Base-by-base conservation (phyloP, 495 filamentous ascomycete species). In the Lineolata rhizophorae region DNA sequence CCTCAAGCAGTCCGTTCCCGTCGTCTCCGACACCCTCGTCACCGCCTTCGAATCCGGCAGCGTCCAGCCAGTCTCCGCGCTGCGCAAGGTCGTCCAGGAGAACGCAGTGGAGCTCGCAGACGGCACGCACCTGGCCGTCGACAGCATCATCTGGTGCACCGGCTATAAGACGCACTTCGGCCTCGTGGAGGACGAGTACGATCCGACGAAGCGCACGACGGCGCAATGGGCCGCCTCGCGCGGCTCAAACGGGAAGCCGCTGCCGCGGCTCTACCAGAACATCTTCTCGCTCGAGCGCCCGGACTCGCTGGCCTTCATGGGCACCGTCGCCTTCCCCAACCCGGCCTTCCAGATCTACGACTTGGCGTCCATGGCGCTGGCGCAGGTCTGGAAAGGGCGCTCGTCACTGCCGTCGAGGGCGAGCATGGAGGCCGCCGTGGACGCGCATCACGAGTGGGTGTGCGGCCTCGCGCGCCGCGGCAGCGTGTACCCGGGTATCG, bases 81-180 rank as follows among this genome's bases (percentile, higher is more conserved):
- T 22, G n/a, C n/a, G n/a, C 26, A 30, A 36, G 21, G 18, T 17
- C n/a, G n/a, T 34, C 16, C 20, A 20, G 17, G 15, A 20, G 19
- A 33, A 30, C 2, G 21, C 32, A 0, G 9, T 40, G 5, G 33
- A 40, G 19, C 20, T 40, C 3, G 28, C 21, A 16, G 37, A 40
- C 28, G 37, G 37, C 2, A 24, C 33, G 10, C 37, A 34, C 21
- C 14, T 13, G 5, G 26, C 30, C 1, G 25, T 40, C 33, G 37
- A 40, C 26, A 20, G 27, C 21, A 18, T 40, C 37, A 29, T 40
- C 20, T 40, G 24, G 20, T 40, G 37, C 27, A 40, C 37, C 14
- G 37, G 37, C 17, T 35, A 35, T 24, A 14, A 25, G 18, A 20
- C 34, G 27, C 28, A 40, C 17, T 29, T 29, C 19, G 18, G 20